Conservation (phyloP, 352 stramenopile species). For the Globisporangium carolinianum region DNA sequence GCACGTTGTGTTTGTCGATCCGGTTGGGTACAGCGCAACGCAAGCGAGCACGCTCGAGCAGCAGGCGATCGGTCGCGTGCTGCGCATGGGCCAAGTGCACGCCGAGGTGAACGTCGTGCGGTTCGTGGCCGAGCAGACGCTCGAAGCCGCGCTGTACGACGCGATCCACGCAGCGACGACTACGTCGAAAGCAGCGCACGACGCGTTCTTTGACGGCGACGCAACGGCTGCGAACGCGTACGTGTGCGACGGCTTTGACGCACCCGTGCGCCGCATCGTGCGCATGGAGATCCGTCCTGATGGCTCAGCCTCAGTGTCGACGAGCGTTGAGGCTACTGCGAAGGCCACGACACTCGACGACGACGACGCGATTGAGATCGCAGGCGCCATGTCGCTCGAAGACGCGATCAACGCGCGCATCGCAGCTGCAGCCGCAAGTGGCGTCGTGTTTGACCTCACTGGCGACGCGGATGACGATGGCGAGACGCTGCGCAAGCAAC, state of each 20-base stretch:
- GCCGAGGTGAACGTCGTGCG: constrained; percentile 57
- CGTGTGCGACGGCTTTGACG: constrained; percentile 47
- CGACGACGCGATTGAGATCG: constrained; percentile 63
- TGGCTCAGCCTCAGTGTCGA: too few species aligned
- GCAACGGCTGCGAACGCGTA: constrained; percentile 20
- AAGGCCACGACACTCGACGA: constrained; percentile 1
- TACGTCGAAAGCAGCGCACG: constrained; percentile 37
- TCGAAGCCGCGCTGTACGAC: constrained; percentile 69
- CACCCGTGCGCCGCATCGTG: constrained; percentile 45
- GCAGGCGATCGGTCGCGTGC: constrained; percentile 76
- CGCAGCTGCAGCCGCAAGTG: constrained; percentile 36
- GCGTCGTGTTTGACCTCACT: constrained; percentile 64
- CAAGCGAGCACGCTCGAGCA: constrained; percentile 74
- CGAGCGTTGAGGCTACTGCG: neutral
- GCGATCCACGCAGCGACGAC: constrained; percentile 53
- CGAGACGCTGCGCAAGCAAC: constrained; percentile 17
- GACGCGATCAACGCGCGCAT: constrained; percentile 61
- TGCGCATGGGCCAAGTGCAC: constrained; percentile 84
- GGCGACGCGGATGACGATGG: constrained; percentile 35
- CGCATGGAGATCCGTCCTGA: constrained; percentile 36
- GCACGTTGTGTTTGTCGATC: constrained; percentile 79
- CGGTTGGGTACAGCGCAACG: constrained; percentile 55
- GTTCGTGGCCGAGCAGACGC: constrained; percentile 65
- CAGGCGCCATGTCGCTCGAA: constrained; percentile 64
- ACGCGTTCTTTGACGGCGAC: constrained; percentile 67